Conservation (phyloP, 805 yeast genomes). For the Trichomonascus vanleenenianus region DNA sequence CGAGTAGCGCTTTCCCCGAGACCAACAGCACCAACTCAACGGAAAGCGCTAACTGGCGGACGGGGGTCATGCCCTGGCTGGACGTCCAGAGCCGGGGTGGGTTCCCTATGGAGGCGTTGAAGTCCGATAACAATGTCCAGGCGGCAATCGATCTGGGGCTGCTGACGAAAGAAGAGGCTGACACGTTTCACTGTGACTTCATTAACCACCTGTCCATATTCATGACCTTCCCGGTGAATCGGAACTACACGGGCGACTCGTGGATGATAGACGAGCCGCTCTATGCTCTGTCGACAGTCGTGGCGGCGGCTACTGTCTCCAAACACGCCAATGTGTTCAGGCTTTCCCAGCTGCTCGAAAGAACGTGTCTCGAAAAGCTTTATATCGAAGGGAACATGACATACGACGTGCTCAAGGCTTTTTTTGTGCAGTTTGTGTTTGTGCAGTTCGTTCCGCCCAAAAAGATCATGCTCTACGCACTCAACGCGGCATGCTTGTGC, state of each 20-base stretch:
- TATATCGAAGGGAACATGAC: not conserved
- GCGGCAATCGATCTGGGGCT: not conserved
- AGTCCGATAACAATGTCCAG: not conserved
- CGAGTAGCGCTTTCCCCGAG: no score
- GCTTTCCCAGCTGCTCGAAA: not conserved
- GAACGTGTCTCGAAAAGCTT: not conserved
- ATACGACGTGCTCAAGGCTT: not conserved
- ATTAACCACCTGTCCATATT: not conserved
- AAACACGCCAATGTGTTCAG: not conserved
- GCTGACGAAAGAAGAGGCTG: not conserved
- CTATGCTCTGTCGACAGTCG: not conserved
- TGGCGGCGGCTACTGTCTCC: not conserved
- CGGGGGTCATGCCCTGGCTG: no score
- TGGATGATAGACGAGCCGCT: not conserved
- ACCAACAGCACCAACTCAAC: no score
- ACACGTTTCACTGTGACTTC: not conserved
- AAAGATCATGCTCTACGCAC: not conserved
- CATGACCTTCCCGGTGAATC: not conserved
- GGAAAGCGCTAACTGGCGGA: no score
- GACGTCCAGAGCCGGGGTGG: no score
- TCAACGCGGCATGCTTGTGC: not conserved
- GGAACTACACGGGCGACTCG: not conserved
- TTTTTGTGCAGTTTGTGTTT: not conserved
- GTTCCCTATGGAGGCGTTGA: no score
- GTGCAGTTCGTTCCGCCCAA: not conserved